A percentile compares a stretch with the other conserved stretches of the same genome.
These are phyloP conservation scores for Myxozyma melibiosi DNA, from an alignment of 805 yeast genomes.

Conservation along the genomic window DNA sequence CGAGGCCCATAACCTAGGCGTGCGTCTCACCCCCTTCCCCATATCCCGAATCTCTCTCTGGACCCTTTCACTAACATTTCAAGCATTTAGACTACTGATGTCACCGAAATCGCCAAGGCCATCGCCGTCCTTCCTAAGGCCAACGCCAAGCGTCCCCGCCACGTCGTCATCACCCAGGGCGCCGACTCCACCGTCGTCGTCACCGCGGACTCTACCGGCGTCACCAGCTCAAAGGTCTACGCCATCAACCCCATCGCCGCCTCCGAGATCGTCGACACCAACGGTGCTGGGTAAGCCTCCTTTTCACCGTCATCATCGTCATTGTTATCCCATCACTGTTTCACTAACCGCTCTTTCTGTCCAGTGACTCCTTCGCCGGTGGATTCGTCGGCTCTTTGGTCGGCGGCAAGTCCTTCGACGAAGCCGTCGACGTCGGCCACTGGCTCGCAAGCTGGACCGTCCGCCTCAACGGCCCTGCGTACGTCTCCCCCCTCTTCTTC, in stretches of 20 bases:
- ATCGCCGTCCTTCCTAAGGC: constrained; percentile 79
- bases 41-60: background rate
- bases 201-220: constrained; percentile 45
- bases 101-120: constrained; percentile 75
- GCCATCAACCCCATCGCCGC: constrained; percentile 73
- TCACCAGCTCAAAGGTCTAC: constrained; percentile 54
- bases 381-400: constrained; percentile 92
- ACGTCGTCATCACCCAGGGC: constrained; percentile 95
- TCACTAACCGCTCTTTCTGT: background rate
- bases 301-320: background rate
- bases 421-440: constrained; percentile 81
- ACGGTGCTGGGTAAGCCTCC: constrained; percentile 84
- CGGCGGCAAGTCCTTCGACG: constrained; percentile 61
- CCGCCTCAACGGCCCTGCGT: constrained; percentile 93
- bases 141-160: constrained; percentile 69
- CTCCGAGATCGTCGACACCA: constrained; percentile 79
- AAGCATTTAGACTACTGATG: constrained; percentile 50
- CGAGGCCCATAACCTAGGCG: constrained; percentile 68
- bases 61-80: background rate
- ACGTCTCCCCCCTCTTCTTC: constrained; percentile 61
- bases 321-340: background rate
- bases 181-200: constrained; percentile 78
- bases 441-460: constrained; percentile 93
- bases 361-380: constrained; percentile 91
- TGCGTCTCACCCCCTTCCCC: too few relatives aligned